Percentiles rank a stretch among this genome's conserved stretches.
These are phyloP conservation scores for Volutella citrinella DNA, from an alignment of 2,329 filamentous ascomycete species.

Conservation along the genomic window DNA sequence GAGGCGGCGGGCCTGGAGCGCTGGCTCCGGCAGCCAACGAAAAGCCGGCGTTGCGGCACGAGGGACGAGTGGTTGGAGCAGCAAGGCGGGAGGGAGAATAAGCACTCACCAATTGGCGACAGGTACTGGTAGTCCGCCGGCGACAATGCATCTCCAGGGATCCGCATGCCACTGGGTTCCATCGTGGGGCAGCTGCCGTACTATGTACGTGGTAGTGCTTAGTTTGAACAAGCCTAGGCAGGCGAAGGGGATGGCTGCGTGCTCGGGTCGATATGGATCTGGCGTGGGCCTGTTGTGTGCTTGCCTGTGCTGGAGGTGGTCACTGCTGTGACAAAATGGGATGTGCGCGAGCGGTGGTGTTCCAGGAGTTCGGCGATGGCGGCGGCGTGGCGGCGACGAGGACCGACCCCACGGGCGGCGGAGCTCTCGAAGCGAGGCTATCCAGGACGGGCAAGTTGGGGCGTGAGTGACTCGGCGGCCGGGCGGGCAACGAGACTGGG, in stretches of 20 bases:
- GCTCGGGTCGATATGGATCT: too few species aligned
- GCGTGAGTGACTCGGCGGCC: constrained; percentile 17
- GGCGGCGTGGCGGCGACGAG: too few species aligned
- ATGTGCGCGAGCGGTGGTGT: too few species aligned
- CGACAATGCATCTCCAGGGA: constrained; percentile 44
- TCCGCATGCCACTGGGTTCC: constrained; percentile 41
- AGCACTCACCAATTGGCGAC: constrained; percentile 53
- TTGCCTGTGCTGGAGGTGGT: too few species aligned
- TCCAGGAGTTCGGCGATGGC: too few species aligned
- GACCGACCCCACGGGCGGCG: too few species aligned
- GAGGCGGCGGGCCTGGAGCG: constrained; percentile 21
- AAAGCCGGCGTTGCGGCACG: constrained; percentile 41
- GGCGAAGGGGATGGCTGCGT: too few species aligned
- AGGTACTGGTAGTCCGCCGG: constrained; percentile 44
- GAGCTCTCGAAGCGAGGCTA: constrained; percentile 17
- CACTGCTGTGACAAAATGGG: too few species aligned
- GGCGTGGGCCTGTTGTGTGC: too few species aligned
- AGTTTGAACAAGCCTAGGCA: too few species aligned
- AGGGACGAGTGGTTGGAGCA: constrained; percentile 48
- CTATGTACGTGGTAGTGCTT: too few species aligned
- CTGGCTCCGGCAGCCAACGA: constrained; percentile 42
- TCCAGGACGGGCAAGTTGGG: constrained; percentile 27
- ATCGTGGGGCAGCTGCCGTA: constrained; percentile 27
- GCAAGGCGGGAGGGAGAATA: constrained; percentile 31
- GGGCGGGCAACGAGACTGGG: constrained; percentile 17